Conservation (phyloP, 1,284 basidiomycete genomes). For the Rhodotorula sp. region DNA sequence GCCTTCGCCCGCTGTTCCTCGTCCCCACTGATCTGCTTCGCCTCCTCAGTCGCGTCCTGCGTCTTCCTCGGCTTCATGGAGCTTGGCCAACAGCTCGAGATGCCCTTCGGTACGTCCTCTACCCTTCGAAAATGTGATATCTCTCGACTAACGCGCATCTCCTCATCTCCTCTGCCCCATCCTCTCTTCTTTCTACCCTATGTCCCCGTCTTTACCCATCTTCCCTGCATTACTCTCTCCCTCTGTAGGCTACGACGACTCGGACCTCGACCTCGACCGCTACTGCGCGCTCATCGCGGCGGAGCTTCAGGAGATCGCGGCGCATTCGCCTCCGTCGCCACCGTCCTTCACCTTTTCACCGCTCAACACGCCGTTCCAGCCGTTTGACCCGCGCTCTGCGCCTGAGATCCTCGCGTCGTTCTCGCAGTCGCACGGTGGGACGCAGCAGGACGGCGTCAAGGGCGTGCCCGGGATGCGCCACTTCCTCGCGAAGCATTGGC, state of each 20-base stretch:
- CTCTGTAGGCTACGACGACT: constrained; percentile 54
- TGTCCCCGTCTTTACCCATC: too few species aligned
- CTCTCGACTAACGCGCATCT: too few species aligned
- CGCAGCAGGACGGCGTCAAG: constrained; percentile 11
- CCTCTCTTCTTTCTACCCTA: too few species aligned
- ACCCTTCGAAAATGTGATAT: too few species aligned
- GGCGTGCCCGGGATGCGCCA: constrained; percentile 27
- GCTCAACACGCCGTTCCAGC: constrained; percentile 68
- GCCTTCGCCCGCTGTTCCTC: background rate
- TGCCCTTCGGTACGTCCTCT: background rate
- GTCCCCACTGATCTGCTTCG: background rate
- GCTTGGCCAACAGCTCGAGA: constrained; percentile 61
- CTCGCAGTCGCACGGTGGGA: constrained; percentile 19
- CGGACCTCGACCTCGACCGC: constrained; percentile 67
- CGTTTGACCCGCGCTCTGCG: constrained; percentile 62
- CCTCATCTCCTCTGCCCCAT: too few species aligned
- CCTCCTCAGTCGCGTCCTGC: constrained; percentile 4
- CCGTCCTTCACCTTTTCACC: constrained; percentile 59
- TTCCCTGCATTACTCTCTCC: too few species aligned
- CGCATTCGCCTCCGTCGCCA: constrained; percentile 61
- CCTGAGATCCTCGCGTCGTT: constrained; percentile 56
- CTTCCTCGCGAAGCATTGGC: constrained; percentile 18
- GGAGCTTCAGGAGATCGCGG: constrained; percentile 68
- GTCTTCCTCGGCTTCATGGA: constrained; percentile 62
- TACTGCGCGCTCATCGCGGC: constrained; percentile 66